phyloP scores from a whole-genome alignment of 1,139 yeast genomes.

The Hyphopichia pseudoburtonii region DNA sequence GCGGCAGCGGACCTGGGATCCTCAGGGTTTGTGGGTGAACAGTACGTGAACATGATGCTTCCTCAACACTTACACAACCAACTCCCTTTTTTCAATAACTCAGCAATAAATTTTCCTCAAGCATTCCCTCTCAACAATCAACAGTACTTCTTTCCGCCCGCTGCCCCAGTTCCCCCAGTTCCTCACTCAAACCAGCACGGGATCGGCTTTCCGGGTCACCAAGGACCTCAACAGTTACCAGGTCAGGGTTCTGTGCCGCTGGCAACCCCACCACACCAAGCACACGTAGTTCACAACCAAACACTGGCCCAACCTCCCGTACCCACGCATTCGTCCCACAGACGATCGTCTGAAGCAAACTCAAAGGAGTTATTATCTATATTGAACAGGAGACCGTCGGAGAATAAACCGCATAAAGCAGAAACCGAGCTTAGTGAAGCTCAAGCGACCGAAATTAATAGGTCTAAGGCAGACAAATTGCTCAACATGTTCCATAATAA shows the following conservation, averaged over 20 bases:
- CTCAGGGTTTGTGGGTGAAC: conserved; percentile 6
- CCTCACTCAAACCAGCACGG: conserved; percentile 8
- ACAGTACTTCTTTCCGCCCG: conserved; percentile 15
- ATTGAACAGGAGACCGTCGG: conserved; percentile 34
- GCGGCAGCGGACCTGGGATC: conserved; percentile 7
- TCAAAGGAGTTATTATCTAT: conserved; percentile 55
- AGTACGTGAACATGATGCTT: conserved; percentile 21
- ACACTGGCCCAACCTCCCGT: conserved; percentile 21
- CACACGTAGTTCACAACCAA: conserved; percentile 12
- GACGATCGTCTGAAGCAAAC: conserved; percentile 37
- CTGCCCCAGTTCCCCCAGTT: conserved; percentile 7
- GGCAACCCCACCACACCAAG: too few relatives aligned
- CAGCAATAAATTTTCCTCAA: conserved; percentile 11
- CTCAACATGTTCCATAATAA: conserved; percentile 33
- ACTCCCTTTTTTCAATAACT: conserved; percentile 22
- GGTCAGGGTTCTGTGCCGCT: too few relatives aligned
- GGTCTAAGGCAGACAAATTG: conserved; percentile 40
- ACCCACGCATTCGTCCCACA: conserved; percentile 33
- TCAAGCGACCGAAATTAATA: conserved; percentile 16
- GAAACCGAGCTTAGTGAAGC: conserved; percentile 15
- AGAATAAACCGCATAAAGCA: conserved; percentile 9
- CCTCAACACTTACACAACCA: conserved; percentile 34
- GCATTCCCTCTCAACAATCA: conserved; percentile 6
- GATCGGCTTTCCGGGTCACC: conserved; percentile 5
- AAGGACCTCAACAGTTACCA: neutral